Conservation (phyloP, 768 basidiomycete species). For the Russula sp. region DNA sequence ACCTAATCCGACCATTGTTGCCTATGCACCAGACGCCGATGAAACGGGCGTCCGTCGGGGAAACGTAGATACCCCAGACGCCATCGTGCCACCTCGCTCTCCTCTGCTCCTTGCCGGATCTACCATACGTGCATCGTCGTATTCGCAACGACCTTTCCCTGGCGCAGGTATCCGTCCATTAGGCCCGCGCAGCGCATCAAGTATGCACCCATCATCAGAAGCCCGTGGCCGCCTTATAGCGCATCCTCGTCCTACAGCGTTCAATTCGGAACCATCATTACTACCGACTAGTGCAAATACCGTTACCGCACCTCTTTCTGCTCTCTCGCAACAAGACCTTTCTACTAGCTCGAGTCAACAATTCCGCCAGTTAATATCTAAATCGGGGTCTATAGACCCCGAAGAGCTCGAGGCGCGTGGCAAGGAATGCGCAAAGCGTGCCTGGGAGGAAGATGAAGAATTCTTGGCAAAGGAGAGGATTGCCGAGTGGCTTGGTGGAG, state of each 20-base stretch:
- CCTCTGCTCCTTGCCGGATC: constrained; percentile 12
- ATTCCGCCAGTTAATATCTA: constrained; percentile 45
- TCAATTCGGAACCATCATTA: constrained; percentile 80
- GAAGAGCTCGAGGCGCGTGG: constrained; percentile 62
- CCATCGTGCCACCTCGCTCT: constrained; percentile 1
- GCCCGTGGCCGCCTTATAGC: constrained; percentile 50
- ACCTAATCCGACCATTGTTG: constrained; percentile 24
- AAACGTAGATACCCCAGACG: constrained; percentile 8
- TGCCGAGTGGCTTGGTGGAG: constrained; percentile 92
- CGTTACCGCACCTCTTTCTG: constrained; percentile 34
- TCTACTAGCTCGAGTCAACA: constrained; percentile 48
- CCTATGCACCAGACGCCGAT: constrained; percentile 24
- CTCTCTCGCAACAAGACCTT: constrained; percentile 54
- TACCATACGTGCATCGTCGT: constrained; percentile 28
- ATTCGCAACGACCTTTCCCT: constrained; percentile 25
- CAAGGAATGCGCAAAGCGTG: constrained; percentile 69
- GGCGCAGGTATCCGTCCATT: constrained; percentile 29
- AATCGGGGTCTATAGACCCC: constrained; percentile 42
- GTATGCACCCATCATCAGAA: constrained; percentile 37
- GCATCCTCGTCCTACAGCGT: constrained; percentile 70
- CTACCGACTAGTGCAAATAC: constrained; percentile 51
- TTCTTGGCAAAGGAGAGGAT: constrained; percentile 89
- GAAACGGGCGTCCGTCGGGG: constrained; percentile 3
- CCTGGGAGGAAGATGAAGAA: constrained; percentile 82
- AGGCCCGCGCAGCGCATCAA: constrained; percentile 33